Evolutionary conservation across 805 yeast species (phyloP), one percentile per base, ranked within the genome.

Genomic region (Diddensiella transvaalensis): DNA sequence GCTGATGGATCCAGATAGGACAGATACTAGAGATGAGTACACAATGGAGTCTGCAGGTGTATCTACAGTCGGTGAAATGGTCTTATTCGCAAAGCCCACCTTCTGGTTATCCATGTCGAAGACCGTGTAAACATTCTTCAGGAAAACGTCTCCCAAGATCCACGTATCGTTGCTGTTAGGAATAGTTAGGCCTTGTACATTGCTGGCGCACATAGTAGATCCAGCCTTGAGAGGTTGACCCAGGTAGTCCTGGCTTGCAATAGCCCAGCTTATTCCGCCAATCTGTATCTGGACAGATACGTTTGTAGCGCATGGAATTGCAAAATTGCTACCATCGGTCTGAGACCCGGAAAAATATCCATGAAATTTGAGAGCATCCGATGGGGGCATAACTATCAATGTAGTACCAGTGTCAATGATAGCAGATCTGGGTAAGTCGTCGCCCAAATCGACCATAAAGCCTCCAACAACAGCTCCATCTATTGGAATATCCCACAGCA

Each of bases 341-440:
- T 77, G 63, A 4, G 80, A 68, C 32, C 68, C 62, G 13, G 60
- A 54, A 45, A 83, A 80, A 56, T 69, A 77, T 3, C 81, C 64
- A 58, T 82, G 87, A 13, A 82, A 47, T 19, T 53, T 66, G 36
- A 70, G 49, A 1, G 87, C 86, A 58, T 82, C 87, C 21, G 62
- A 66, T 10, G 73, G 62, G 3, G 85, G 79, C 38, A 80, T 63
- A 2, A 78, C 77, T 22, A 82, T 63, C 2, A 83, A 75, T 0
- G 87, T 82, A 2, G 87, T 81, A 19, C 87, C 88, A 4, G 84
- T 77, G 60, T 82, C 88, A 18, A 82, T 67, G 23, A 82, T 70
- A 4, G 79, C 82, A 19, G 51, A 39, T 32, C 60, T 35, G 24
- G 52, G 36, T 8, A 8, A 8, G 33, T 43, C 4, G 26, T 58